Percentiles rank a stretch among this genome's conserved stretches.
Conservation (phyloP, 2,329 filamentous ascomycete genomes). For the Clathrospora elynae region DNA sequence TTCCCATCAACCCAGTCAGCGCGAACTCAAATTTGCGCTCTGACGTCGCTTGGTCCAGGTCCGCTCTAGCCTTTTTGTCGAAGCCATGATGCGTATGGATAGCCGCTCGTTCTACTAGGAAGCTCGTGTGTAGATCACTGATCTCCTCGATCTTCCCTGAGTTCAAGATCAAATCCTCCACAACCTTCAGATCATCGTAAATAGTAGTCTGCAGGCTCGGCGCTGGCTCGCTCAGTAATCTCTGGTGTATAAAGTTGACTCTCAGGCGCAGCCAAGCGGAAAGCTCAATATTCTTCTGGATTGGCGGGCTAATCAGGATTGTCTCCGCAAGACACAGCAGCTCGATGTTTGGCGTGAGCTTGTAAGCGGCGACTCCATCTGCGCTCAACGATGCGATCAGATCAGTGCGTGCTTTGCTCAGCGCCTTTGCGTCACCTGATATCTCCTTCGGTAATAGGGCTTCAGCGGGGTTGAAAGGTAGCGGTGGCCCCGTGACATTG, state of each 20-base stretch:
- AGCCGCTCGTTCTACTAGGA: conserved; percentile 80
- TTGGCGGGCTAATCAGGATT: conserved; percentile 57
- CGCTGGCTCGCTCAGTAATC: conserved; percentile 67
- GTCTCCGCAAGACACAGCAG: conserved; percentile 77
- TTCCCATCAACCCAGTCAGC: conserved; percentile 84
- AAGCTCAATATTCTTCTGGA: conserved; percentile 52
- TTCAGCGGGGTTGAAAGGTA: conserved; percentile 62
- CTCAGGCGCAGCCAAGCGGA: conserved; percentile 70
- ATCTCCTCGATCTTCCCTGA: conserved; percentile 27
- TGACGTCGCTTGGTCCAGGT: conserved; percentile 69
- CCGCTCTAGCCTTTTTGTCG: conserved; percentile 73
- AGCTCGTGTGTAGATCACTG: conserved; percentile 59
- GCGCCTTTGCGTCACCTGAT: conserved; percentile 39
- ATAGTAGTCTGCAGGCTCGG: conserved; percentile 64
- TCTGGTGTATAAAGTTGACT: conserved; percentile 73
- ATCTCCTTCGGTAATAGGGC: conserved; percentile 57
- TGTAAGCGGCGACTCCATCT: conserved; percentile 86
- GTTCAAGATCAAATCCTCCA: conserved; percentile 54
- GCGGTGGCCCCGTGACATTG: conserved; percentile 84
- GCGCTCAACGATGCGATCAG: conserved; percentile 73
- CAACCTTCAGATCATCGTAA: conserved; percentile 62
- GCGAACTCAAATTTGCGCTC: conserved; percentile 78
- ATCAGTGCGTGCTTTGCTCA: conserved; percentile 54
- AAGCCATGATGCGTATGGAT: conserved; percentile 84
- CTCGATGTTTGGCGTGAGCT: conserved; percentile 80